Percentiles rank a stretch among this genome's conserved stretches.
phyloP scores from a whole-genome alignment of 345 rosid species.

The Brassica incana region DNA sequence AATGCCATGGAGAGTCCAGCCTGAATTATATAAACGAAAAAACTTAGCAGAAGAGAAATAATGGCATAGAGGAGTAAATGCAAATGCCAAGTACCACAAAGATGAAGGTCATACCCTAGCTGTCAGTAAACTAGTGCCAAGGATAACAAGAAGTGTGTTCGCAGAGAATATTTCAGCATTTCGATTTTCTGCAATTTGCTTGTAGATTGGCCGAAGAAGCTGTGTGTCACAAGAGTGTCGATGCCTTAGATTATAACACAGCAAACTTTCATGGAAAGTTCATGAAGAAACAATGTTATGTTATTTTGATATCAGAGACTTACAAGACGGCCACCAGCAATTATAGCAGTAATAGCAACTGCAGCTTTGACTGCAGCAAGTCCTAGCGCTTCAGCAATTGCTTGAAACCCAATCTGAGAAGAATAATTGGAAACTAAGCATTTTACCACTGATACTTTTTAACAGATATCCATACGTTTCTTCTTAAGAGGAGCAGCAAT shows the following conservation, averaged over 20 bases:
- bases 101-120: conserved; percentile 73
- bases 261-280: conserved; percentile 16
- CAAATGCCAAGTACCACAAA: conserved; percentile 28
- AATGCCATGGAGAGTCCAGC: conserved; percentile 99
- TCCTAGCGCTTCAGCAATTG: conserved; percentile 99
- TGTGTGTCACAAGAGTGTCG: conserved; percentile 37
- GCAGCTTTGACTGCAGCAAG: conserved; percentile 95
- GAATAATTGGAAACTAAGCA: conserved; percentile 23
- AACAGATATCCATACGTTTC: conserved; percentile 4
- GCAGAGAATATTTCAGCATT: conserved; percentile 99
- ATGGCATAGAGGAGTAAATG: neutral
- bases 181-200: conserved; percentile 93
- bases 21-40: conserved; percentile 44
- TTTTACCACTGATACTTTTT: conserved; percentile 5
- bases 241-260: conserved; percentile 22
- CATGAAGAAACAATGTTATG: conserved; percentile 13
- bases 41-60: neutral
- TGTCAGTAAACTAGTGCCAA: conserved; percentile 97
- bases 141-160: conserved; percentile 89
- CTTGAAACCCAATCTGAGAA: conserved; percentile 92
- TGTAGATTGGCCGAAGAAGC: conserved; percentile 98
- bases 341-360: conserved; percentile 90
- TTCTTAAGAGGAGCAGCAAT: neutral
- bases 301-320: conserved; percentile 36
- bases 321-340: conserved; percentile 98